phyloP scores from a whole-genome alignment of 768 basidiomycete genomes.

The Chalciporus chontae region DNA sequence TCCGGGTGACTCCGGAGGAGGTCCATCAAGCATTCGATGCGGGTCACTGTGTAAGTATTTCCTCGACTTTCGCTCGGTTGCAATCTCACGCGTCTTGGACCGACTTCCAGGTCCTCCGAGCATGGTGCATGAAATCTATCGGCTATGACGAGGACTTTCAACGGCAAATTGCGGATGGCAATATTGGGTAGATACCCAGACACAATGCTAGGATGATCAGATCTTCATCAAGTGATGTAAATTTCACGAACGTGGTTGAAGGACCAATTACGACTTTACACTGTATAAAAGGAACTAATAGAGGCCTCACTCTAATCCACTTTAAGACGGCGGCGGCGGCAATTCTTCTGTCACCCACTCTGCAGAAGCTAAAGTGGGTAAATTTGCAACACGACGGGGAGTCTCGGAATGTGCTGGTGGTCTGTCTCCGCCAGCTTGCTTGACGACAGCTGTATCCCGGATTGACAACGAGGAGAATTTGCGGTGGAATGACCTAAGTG shows the following conservation, averaged over 20 bases:
- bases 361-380: constrained; percentile 46
- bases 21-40: constrained; percentile 15
- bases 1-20: constrained; percentile 8
- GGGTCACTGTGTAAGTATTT: constrained; percentile 9
- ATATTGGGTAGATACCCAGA: not conserved
- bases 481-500: constrained; percentile 18
- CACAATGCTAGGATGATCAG: not conserved
- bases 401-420: constrained; percentile 3
- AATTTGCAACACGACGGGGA: constrained; percentile 27
- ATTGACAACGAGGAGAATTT: constrained; percentile 31
- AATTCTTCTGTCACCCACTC: constrained; percentile 57
- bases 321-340: constrained; percentile 35
- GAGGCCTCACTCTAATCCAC: not conserved
- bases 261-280: not conserved
- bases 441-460: constrained; percentile 18
- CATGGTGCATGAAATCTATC: constrained; percentile 17
- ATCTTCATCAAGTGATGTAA: not conserved
- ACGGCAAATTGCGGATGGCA: constrained; percentile 14
- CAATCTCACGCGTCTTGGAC: not conserved
- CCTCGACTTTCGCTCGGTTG: not conserved
- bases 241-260: not conserved
- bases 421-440: not conserved
- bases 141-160: constrained; percentile 23
- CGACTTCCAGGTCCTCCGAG: constrained; percentile 10
- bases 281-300: not conserved